phyloP scores from a whole-genome alignment of 352 stramenopile genomes.

The Phytopythium vexans region DNA sequence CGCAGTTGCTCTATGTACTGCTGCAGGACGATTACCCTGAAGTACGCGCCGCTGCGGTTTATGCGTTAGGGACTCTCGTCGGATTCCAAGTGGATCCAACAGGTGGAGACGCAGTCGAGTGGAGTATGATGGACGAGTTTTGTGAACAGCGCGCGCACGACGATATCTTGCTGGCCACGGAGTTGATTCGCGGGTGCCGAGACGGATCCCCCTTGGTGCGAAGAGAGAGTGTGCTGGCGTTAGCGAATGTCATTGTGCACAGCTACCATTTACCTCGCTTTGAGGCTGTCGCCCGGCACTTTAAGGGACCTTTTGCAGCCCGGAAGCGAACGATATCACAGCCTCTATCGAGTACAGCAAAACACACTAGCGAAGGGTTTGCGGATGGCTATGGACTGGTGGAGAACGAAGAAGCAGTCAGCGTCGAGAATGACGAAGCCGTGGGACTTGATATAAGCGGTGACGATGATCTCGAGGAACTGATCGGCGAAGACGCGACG shows the following conservation, averaged over 20 bases:
- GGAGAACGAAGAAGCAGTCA: slow-evolving; percentile 2
- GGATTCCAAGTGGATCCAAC: slow-evolving; percentile 71
- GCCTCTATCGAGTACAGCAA: too few species aligned
- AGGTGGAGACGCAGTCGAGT: slow-evolving; percentile 38
- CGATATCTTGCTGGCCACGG: slow-evolving; percentile 68
- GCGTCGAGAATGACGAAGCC: slow-evolving; percentile 4
- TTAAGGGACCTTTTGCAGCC: slow-evolving; percentile 48
- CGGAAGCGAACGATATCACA: not conserved
- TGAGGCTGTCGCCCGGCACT: slow-evolving; percentile 79
- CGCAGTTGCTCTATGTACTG: slow-evolving; percentile 74
- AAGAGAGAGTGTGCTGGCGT: slow-evolving; percentile 74
- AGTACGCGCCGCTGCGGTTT: slow-evolving; percentile 91
- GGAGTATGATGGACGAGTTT: slow-evolving; percentile 56
- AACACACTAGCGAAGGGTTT: not conserved
- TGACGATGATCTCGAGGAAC: slow-evolving; percentile 33
- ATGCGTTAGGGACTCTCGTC: slow-evolving; percentile 92
- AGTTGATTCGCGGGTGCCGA: slow-evolving; percentile 59
- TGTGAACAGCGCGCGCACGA: slow-evolving; percentile 52
- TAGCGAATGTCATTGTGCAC: slow-evolving; percentile 86
- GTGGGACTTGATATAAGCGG: slow-evolving; percentile 5
- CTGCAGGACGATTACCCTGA: slow-evolving; percentile 86
- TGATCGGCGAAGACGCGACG: slow-evolving; percentile 60
- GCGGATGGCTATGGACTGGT: not conserved
- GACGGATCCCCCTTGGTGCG: slow-evolving; percentile 86
- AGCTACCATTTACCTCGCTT: slow-evolving; percentile 85